phyloP scores from a whole-genome alignment of 768 basidiomycete genomes.

The Xerocomus potaroensis region DNA sequence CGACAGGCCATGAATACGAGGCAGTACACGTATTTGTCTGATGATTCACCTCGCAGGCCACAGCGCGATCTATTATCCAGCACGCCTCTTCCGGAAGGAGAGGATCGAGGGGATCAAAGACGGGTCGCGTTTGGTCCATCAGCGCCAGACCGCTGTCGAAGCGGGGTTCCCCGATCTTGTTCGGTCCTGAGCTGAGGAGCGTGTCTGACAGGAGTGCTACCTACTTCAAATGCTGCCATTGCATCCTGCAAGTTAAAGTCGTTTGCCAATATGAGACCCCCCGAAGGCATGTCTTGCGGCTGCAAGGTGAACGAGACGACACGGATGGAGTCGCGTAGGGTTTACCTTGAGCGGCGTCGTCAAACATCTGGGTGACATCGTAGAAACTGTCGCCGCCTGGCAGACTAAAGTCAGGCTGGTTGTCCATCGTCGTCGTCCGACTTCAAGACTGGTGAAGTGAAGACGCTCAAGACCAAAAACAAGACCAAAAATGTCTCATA shows the following conservation, averaged over 20 bases:
- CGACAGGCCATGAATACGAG: slow-evolving; percentile 14
- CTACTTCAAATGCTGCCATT: slow-evolving; percentile 91
- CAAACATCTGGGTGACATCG: slow-evolving; percentile 61
- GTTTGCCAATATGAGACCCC: slow-evolving; percentile 60
- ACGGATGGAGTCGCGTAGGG: not conserved
- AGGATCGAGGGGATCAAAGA: slow-evolving; percentile 60
- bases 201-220: slow-evolving; percentile 13
- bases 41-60: slow-evolving; percentile 70
- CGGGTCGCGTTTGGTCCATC: slow-evolving; percentile 37
- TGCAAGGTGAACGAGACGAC: slow-evolving; percentile 10
- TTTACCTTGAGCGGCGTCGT: slow-evolving; percentile 58
- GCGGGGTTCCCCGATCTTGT: slow-evolving; percentile 83
- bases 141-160: slow-evolving; percentile 75
- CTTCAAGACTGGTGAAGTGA: slow-evolving; percentile 1
- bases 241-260: slow-evolving; percentile 77
- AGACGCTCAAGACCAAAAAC: not conserved
- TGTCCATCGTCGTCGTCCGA: slow-evolving; percentile 18
- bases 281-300: slow-evolving; percentile 56
- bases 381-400: slow-evolving; percentile 61
- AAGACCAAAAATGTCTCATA: slow-evolving; percentile 5
- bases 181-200: slow-evolving; percentile 9
- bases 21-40: slow-evolving; percentile 5
- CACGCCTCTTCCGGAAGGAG: slow-evolving; percentile 79
- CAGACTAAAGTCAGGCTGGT: slow-evolving; percentile 13
- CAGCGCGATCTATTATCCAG: slow-evolving; percentile 78